A percentile compares a stretch with the other conserved stretches of the same genome.
Conservation (phyloP, 805 yeast genomes). For the Kazachstania martiniae region DNA sequence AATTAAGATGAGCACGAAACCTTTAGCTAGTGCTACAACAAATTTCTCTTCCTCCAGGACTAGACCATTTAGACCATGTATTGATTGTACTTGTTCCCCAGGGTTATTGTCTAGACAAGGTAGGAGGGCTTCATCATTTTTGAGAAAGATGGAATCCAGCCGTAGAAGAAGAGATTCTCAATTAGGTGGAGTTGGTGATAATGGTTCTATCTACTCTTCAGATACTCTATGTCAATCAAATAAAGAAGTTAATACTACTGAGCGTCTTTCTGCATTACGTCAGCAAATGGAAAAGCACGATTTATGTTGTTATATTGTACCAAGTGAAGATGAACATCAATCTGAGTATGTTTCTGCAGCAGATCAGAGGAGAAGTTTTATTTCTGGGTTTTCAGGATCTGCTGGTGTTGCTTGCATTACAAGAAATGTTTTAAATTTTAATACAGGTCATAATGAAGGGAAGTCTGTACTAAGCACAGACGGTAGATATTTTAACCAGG, state of each 20-base stretch:
- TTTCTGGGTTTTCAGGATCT: conserved; percentile 84
- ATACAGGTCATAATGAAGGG: conserved; percentile 36
- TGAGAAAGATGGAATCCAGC: conserved; percentile 22
- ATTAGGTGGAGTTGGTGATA: conserved; percentile 4
- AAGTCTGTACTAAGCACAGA: conserved; percentile 83
- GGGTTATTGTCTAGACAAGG: conserved; percentile 64
- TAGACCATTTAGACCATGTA: conserved; percentile 43
- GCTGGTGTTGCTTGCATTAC: conserved; percentile 90
- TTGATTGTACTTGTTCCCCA: conserved; percentile 76
- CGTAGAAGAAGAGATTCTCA: conserved; percentile 16
- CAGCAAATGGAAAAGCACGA: conserved; percentile 49
- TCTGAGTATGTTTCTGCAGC: conserved; percentile 76
- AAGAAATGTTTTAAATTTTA: conserved; percentile 32
- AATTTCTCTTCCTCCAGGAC: too few species aligned
- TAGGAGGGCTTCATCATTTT: conserved; percentile 43
- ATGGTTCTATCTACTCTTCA: conserved; percentile 30
- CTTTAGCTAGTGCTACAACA: conserved; percentile 1
- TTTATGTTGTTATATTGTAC: conserved; percentile 65
- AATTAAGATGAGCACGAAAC: too few species aligned
- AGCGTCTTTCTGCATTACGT: conserved; percentile 52
- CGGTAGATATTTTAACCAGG: conserved; percentile 91
- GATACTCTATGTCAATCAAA: conserved; percentile 29
- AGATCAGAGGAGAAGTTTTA: conserved; percentile 75
- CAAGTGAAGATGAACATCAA: conserved; percentile 90
- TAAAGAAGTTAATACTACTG: conserved; percentile 43